Percentiles rank a stretch among this genome's conserved stretches.
Evolutionary conservation across 345 rosid genomes (phyloP).

Genomic region (Boechera retrofracta): DNA sequence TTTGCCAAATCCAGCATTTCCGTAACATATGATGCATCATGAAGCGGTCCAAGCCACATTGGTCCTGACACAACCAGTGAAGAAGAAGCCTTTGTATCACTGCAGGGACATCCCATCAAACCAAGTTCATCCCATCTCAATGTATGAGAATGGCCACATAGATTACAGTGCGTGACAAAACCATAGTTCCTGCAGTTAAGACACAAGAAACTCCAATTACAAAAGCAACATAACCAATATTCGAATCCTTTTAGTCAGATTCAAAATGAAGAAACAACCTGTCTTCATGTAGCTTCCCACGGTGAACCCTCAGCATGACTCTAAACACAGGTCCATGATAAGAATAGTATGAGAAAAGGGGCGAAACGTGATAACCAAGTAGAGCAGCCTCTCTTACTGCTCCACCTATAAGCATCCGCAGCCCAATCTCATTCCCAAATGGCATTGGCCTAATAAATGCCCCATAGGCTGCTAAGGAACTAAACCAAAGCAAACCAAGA

Average conservation of each 20-base stretch:
- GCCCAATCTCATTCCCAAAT: conserved; percentile 88
- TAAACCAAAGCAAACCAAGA: conserved; percentile 33
- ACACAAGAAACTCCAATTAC: conserved; percentile 23
- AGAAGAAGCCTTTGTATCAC: conserved; percentile 52
- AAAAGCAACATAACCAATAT: conserved; percentile 18
- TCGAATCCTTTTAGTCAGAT: not conserved
- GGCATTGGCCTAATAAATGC: conserved; percentile 90
- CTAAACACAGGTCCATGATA: conserved; percentile 89
- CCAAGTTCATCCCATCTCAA: conserved; percentile 77
- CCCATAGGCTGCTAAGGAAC: conserved; percentile 87
- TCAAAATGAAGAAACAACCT: conserved; percentile 50
- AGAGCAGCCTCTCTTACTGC: conserved; percentile 86
- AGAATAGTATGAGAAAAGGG: conserved; percentile 83
- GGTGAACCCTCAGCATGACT: conserved; percentile 65
- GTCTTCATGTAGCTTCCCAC: conserved; percentile 64
- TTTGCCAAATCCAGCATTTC: conserved; percentile 73
- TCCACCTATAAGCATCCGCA: conserved; percentile 89
- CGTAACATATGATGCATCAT: conserved; percentile 56
- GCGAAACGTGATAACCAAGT: conserved; percentile 74
- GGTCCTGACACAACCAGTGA: conserved; percentile 73
- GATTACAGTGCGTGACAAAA: conserved; percentile 71
- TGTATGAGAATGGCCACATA: conserved; percentile 69
- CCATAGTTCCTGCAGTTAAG: conserved; percentile 69
- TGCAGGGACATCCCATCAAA: conserved; percentile 64
- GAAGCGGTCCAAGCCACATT: conserved; percentile 90